phyloP scores from a whole-genome alignment of 2,329 filamentous ascomycete species.

The Ophiosphaerella herpotricha region DNA sequence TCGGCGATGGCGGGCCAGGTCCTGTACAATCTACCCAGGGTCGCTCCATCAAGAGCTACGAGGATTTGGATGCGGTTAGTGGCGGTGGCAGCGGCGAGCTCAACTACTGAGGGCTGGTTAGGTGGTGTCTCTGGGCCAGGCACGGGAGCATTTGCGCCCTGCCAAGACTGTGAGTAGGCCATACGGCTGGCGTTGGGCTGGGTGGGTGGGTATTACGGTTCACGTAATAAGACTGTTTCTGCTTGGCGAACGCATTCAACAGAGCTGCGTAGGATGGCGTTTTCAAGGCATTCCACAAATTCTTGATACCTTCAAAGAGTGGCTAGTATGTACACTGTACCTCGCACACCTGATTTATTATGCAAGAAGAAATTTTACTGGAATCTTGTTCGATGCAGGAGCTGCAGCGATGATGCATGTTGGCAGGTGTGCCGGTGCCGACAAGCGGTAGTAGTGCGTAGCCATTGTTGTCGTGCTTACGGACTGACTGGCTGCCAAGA shows the following conservation, averaged over 20 bases:
- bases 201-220: conserved; percentile 9
- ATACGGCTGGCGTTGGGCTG: conserved; percentile 21
- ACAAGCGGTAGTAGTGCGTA: neutral
- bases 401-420: neutral
- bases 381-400: neutral
- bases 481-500: too few species aligned
- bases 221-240: conserved; percentile 14
- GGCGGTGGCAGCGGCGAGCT: conserved; percentile 74
- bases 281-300: conserved; percentile 2
- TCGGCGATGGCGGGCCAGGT: conserved; percentile 76
- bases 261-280: conserved; percentile 8
- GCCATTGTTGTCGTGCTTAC: too few species aligned
- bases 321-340: neutral
- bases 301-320: conserved; percentile 3
- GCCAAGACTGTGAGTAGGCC: conserved; percentile 6
- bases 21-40: conserved; percentile 92
- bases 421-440: neutral
- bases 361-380: neutral
- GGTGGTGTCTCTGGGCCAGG: neutral
- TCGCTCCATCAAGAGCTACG: conserved; percentile 92
- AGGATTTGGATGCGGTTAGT: conserved; percentile 84
- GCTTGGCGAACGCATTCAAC: neutral
- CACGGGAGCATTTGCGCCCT: neutral
- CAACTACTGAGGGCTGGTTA: conserved; percentile 68
- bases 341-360: neutral